phyloP scores from a whole-genome alignment of 306 rosid genomes.

The Cucumis hystrix region DNA sequence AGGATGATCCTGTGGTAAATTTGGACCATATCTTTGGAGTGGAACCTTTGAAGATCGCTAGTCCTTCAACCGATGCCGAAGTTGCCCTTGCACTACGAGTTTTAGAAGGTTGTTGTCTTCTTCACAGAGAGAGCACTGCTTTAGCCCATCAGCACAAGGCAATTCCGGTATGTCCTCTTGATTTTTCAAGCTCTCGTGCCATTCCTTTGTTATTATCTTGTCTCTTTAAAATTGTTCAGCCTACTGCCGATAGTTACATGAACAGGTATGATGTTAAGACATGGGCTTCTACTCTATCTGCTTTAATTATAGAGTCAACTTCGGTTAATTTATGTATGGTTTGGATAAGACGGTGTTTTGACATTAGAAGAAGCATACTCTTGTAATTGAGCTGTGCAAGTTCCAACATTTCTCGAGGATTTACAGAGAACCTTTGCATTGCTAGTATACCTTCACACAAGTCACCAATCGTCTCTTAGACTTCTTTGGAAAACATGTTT shows the following conservation, averaged over 20 bases:
- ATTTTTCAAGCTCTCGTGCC: not conserved
- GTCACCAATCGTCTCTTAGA: not conserved
- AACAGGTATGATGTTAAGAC: not conserved
- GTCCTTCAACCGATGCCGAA: conserved; percentile 63
- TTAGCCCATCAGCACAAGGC: conserved; percentile 53
- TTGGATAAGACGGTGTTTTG: not conserved
- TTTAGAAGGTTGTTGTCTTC: conserved; percentile 66
- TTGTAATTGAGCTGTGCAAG: not conserved
- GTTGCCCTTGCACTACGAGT: conserved; percentile 51
- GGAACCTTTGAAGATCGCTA: conserved; percentile 52
- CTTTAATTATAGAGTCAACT: not conserved
- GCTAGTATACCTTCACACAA: not conserved
- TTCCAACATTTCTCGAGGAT: not conserved
- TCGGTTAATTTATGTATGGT: not conserved
- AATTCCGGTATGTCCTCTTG: conserved; percentile 25
- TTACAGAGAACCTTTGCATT: not conserved
- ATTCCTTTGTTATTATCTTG: not conserved
- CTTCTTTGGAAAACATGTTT: not conserved
- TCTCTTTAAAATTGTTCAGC: not conserved
- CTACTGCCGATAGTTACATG: not conserved
- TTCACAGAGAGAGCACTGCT: conserved; percentile 41
- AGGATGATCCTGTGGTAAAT: conserved; percentile 33
- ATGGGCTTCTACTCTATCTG: not conserved
- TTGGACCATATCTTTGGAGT: conserved; percentile 64
- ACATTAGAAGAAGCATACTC: not conserved